A percentile compares a stretch with the other conserved stretches of the same genome.
phyloP scores from a whole-genome alignment of 2,329 filamentous ascomycete genomes.

The Dothiorella sarmentorum region DNA sequence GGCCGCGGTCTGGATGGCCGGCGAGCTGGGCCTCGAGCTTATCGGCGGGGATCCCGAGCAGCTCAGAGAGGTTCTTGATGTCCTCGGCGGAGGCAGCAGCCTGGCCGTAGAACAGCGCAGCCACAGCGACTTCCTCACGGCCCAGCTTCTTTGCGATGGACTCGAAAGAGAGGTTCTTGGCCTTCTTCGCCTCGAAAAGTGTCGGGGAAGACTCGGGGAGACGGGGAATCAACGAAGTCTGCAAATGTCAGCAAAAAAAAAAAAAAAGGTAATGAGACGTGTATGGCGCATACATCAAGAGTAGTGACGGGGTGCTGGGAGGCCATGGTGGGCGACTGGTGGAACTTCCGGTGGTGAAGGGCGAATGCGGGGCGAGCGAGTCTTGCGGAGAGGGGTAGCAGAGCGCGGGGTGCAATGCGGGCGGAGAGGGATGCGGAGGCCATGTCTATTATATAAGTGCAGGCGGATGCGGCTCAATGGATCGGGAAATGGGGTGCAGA shows the following conservation, averaged over 20 bases:
- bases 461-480: constrained; percentile 6
- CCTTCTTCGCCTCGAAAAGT: constrained; percentile 78
- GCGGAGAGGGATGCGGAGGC: constrained; percentile 25
- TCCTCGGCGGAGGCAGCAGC: constrained; percentile 70
- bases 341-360: constrained; percentile 28
- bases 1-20: constrained; percentile 77
- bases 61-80: constrained; percentile 60
- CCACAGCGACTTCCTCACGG: constrained; percentile 78
- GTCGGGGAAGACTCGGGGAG: constrained; percentile 68
- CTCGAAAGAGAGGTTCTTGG: constrained; percentile 73
- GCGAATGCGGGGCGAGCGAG: constrained; percentile 25
- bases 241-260: constrained; percentile 23
- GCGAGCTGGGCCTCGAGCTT: constrained; percentile 60
- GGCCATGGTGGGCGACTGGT: constrained; percentile 33
- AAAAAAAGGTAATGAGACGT: neutral
- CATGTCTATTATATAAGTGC: constrained; percentile 1
- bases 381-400: constrained; percentile 25
- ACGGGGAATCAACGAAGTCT: constrained; percentile 64
- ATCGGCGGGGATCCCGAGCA: constrained; percentile 60
- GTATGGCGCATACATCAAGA: constrained; percentile 29
- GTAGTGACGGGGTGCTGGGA: constrained; percentile 35
- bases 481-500: neutral
- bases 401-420: constrained; percentile 30
- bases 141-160: constrained; percentile 69
- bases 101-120: constrained; percentile 89